phyloP scores from a whole-genome alignment of 306 rosid species.

The Vigna radiata region DNA sequence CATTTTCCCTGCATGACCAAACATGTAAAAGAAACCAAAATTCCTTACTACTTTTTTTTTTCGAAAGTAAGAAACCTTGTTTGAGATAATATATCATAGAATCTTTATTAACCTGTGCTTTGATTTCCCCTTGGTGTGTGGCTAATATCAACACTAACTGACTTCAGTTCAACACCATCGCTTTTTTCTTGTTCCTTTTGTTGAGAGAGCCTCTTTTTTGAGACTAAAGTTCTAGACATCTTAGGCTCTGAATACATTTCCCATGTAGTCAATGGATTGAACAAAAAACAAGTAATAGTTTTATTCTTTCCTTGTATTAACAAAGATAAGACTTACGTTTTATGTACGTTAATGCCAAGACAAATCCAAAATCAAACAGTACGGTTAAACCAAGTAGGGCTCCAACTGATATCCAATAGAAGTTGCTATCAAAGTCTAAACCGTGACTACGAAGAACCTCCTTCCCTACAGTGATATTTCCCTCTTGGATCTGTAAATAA shows the following conservation, averaged over 20 bases:
- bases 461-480: conserved; percentile 55
- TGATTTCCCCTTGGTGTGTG: conserved; percentile 49
- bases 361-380: conserved; percentile 59
- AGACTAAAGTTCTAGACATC: conserved; percentile 60
- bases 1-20: conserved; percentile 58
- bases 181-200: conserved; percentile 43
- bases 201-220: conserved; percentile 54
- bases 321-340: conserved; percentile 53
- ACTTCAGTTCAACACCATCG: conserved; percentile 45
- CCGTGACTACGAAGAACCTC: conserved; percentile 55
- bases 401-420: conserved; percentile 64
- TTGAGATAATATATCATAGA: conserved; percentile 21
- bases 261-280: conserved; percentile 38
- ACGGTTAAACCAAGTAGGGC: conserved; percentile 58
- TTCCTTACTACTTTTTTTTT: conserved; percentile 19
- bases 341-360: conserved; percentile 62
- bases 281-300: conserved; percentile 22
- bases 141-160: conserved; percentile 51
- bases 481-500: conserved; percentile 51
- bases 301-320: conserved; percentile 12
- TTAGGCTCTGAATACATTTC: conserved; percentile 59
- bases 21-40: conserved; percentile 38
- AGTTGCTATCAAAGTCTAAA: conserved; percentile 54
- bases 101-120: conserved; percentile 50
- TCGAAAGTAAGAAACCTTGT: conserved; percentile 30